phyloP scores from a whole-genome alignment of 2,329 filamentous ascomycete species.

The Hypoxylon sp. region DNA sequence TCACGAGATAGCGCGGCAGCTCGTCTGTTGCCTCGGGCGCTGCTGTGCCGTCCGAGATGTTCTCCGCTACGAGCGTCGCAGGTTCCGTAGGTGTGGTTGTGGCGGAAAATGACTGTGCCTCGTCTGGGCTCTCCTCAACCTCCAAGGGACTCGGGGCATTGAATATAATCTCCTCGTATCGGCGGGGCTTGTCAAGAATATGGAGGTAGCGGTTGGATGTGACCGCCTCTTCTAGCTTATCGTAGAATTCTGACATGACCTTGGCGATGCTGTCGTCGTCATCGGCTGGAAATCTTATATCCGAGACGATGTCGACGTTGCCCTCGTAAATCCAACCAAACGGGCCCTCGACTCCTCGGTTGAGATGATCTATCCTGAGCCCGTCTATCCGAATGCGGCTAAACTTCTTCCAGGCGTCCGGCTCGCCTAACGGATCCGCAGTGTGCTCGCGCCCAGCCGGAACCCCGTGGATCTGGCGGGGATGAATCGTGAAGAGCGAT shows the following conservation, averaged over 20 bases:
- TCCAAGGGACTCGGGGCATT: slow-evolving; percentile 33
- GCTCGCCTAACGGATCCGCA: slow-evolving; percentile 67
- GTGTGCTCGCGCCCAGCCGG: slow-evolving; percentile 68
- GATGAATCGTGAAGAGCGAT: slow-evolving; percentile 96
- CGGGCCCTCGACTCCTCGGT: slow-evolving; percentile 88
- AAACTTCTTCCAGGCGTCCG: slow-evolving; percentile 91
- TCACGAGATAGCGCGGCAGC: slow-evolving; percentile 82
- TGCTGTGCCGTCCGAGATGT: not conserved
- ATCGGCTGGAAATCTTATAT: slow-evolving; percentile 92
- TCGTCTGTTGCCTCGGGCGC: slow-evolving; percentile 46
- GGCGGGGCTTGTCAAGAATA: slow-evolving; percentile 61
- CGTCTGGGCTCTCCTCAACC: slow-evolving; percentile 22
- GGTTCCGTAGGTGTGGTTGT: not conserved
- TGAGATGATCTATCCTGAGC: slow-evolving; percentile 93
- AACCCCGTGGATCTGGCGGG: slow-evolving; percentile 84
- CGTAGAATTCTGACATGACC: slow-evolving; percentile 96
- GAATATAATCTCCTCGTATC: slow-evolving; percentile 36
- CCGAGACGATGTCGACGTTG: slow-evolving; percentile 94
- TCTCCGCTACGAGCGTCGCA: not conserved
- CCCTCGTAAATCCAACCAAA: slow-evolving; percentile 99
- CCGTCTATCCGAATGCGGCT: slow-evolving; percentile 91
- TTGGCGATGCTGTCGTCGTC: slow-evolving; percentile 88
- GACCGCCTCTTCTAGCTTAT: slow-evolving; percentile 92
- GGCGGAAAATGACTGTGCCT: slow-evolving; percentile 12
- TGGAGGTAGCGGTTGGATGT: slow-evolving; percentile 74